A percentile compares a stretch with the other conserved stretches of the same genome.
These are phyloP conservation scores for Curvularia sp. DNA, from an alignment of 2,329 filamentous ascomycete genomes.

Conservation along the genomic window DNA sequence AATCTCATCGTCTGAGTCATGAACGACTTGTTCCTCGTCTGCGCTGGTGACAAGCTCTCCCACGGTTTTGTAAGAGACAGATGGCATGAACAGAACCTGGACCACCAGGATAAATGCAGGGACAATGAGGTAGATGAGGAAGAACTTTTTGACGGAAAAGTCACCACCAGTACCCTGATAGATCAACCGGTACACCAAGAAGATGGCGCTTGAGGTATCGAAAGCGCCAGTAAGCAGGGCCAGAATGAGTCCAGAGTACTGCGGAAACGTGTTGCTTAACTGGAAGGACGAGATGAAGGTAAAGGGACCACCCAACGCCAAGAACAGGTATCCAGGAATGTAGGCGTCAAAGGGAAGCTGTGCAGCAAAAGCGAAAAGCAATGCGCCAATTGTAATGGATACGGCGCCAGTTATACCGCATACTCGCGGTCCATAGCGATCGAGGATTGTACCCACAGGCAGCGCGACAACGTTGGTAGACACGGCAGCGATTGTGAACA, in stretches of 20 bases:
- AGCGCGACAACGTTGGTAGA: constrained; percentile 87
- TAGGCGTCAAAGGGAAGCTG: constrained; percentile 73
- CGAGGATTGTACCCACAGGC: constrained; percentile 83
- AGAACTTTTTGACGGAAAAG: constrained; percentile 59
- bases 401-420: constrained; percentile 75
- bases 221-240: constrained; percentile 61
- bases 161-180: constrained; percentile 54
- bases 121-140: constrained; percentile 59
- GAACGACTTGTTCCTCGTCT: constrained; percentile 59
- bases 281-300: constrained; percentile 61
- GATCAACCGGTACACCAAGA: constrained; percentile 57
- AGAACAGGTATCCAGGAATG: constrained; percentile 59
- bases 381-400: constrained; percentile 72
- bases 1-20: constrained; percentile 64
- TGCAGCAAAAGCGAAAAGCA: constrained; percentile 73
- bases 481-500: constrained; percentile 91
- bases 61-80: constrained; percentile 62
- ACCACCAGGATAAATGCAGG: constrained; percentile 55
- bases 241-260: constrained; percentile 58
- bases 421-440: constrained; percentile 79
- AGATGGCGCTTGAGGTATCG: constrained; percentile 59
- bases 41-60: constrained; percentile 81
- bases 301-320: constrained; percentile 60
- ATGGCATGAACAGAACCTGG: constrained; percentile 58
- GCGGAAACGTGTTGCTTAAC: constrained; percentile 60